These are phyloP conservation scores for Begonia masoniana DNA, from an alignment of 306 rosid species.

Conservation along the genomic window DNA sequence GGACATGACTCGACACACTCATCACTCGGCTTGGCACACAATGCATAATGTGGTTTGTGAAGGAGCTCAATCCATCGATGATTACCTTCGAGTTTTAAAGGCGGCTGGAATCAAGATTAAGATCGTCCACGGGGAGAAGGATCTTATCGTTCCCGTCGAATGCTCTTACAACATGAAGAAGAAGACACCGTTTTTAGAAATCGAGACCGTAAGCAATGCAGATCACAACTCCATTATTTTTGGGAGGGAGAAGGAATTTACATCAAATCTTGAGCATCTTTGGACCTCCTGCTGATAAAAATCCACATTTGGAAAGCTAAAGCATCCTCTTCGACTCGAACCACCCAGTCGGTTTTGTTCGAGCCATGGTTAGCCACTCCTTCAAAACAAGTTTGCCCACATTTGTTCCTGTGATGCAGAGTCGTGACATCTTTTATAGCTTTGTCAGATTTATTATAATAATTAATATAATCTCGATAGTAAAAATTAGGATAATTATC, in stretches of 20 bases:
- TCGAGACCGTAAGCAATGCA: constrained; percentile 37
- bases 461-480: too few relatives aligned
- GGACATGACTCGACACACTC: constrained; percentile 71
- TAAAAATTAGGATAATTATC: too few relatives aligned
- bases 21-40: constrained; percentile 81
- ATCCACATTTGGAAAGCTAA: too few relatives aligned
- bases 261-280: constrained; percentile 20
- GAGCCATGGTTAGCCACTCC: too few relatives aligned
- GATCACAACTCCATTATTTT: constrained; percentile 40
- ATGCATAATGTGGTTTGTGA: constrained; percentile 90
- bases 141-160: constrained; percentile 38
- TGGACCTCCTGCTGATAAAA: constrained; percentile 22
- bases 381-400: too few relatives aligned
- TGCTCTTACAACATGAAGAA: constrained; percentile 34
- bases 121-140: constrained; percentile 58
- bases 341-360: too few relatives aligned
- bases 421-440: too few relatives aligned
- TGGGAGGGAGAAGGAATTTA: constrained; percentile 48
- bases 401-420: too few relatives aligned
- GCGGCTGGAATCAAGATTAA: constrained; percentile 32
- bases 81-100: constrained; percentile 30
- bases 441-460: too few relatives aligned
- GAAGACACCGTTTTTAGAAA: constrained; percentile 37
- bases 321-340: too few relatives aligned
- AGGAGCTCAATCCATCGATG: constrained; percentile 39